Evolutionary conservation across 306 rosid species (phyloP), one percentile per base, ranked within the genome.

Genomic region (Purshia tridentata): DNA sequence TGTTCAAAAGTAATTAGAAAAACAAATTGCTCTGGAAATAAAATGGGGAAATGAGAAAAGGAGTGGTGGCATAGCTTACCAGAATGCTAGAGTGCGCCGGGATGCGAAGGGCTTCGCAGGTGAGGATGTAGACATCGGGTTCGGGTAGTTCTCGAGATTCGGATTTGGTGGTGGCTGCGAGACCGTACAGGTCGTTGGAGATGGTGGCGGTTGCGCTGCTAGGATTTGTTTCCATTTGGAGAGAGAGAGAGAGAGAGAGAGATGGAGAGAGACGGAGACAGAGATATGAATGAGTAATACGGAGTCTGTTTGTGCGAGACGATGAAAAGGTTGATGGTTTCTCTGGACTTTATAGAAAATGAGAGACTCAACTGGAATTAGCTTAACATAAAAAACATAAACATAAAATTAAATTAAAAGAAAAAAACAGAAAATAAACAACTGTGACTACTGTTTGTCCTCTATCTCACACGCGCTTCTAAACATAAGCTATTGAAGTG

Each of bases 51-150:
- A 39, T 13, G 57, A 40, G 16, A 49, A 29, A 54, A 20, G 23
- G 52, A 9, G 22, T 16, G 13, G 49, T 62, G 10, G 9, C 47
- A 37, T n/a, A 6, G 40, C 10, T 14, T 84, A 91, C 99, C 89
- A 94, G 88, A 39, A 94, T 75, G 82, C 76, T 39, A 0, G 91
- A 49, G 82, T 94, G 99, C 3, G 85, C 95, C 0, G 97, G 97
- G 77, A 94, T 85, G 44, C 88, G 91, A 0, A 83, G 73, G 3
- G 95, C 96, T 13, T 57, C 87, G 65, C 95, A 88, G 22, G 95
- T 86, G 80, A 83, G 84, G 49, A 94, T 88, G 48, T 70, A 76
- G 45, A 89, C 76, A 59, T 94, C 99, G 35, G 94, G 89, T 50
- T 88, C 96, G 56, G 99, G 90, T 42, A 86, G 72, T 55, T 77